Evolutionary conservation across 257 asterid genomes (phyloP).

Genomic region (Solanum virginianum): DNA sequence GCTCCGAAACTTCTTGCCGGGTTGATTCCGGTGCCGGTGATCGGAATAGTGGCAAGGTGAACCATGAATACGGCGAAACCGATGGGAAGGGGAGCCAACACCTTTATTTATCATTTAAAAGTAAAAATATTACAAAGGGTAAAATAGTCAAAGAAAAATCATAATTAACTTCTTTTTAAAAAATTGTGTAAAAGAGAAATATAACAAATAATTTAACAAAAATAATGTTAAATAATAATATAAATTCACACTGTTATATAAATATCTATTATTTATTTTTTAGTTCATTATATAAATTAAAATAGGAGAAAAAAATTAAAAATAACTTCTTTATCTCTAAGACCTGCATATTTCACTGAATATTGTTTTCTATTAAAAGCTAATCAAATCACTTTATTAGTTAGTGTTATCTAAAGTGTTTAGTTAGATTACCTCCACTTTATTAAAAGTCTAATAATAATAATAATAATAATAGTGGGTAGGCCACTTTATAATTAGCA

Average conservation of each 20-base stretch:
- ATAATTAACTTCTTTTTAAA: background rate
- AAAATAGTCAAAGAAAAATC: background rate
- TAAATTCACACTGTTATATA: background rate
- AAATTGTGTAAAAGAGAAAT: background rate
- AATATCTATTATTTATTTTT: background rate
- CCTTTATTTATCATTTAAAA: conserved; percentile 13
- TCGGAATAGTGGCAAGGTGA: conserved; percentile 64
- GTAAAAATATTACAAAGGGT: background rate
- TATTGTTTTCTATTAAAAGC: too few species aligned
- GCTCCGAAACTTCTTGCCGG: conserved; percentile 80
- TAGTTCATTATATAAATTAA: background rate
- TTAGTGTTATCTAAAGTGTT: background rate
- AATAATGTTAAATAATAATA: background rate
- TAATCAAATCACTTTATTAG: background rate
- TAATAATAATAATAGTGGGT: background rate
- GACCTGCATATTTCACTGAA: too few species aligned
- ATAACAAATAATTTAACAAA: background rate
- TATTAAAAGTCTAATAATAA: background rate
- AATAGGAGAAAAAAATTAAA: background rate
- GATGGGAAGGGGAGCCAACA: conserved; percentile 75
- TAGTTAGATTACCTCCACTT: background rate
- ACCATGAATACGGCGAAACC: conserved; percentile 86
- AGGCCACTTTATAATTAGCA: background rate
- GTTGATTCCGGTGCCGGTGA: conserved; percentile 78
- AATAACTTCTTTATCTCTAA: background rate